Base-by-base conservation (phyloP, 495 filamentous ascomycete species). In the Talaromyces proteolyticus region DNA sequence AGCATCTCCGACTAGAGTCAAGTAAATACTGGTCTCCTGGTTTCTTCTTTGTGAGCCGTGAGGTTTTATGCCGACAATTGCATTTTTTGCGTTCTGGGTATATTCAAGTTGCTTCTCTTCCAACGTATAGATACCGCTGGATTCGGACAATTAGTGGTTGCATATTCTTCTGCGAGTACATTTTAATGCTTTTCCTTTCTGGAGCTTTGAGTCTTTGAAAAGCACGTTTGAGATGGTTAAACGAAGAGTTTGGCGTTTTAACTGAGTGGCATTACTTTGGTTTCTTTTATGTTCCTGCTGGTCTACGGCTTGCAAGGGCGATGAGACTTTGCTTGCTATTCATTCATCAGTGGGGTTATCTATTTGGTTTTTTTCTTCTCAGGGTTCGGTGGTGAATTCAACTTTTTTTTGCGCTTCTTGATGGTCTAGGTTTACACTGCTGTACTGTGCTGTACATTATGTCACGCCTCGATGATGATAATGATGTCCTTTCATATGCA, bases 1-100 rank as follows among this genome's bases (percentile, higher is more conserved):
- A 17, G 11, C 47, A 37, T 65, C 61, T 43, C 58, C 64, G 23
- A 61, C 60, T 0, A 53, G 64, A 42, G 62, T 67, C 49, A 67
- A 64, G 53, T 64, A 49, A 45, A 48, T 42, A 6, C 39, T 12
- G 17, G 10, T 16, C 25, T 17, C 16, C 22, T 3, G 22, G 21
- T 4, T 7, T 23, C 47, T 19, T 12, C 38, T 20, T 25, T 36
- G 25, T 16, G 47, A 49, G 36, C 34, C 38, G 40, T 41, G 46
- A 49, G 29, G 40, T 14, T 23, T 41, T 49, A 40, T 47, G 12
- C 5, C 39, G 6, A 42, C 18, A n/a, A n/a, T n/a, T n/a, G n/a
- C n/a, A n/a, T n/a, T n/a, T n/a, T 47, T 23, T 47, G 44, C 44
- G 25, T 47, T 47, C 44, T 47, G 24, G 12, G 44, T 47, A n/a